Conservation (phyloP, 169 alveolate species). For the Babesia gibsoni region DNA sequence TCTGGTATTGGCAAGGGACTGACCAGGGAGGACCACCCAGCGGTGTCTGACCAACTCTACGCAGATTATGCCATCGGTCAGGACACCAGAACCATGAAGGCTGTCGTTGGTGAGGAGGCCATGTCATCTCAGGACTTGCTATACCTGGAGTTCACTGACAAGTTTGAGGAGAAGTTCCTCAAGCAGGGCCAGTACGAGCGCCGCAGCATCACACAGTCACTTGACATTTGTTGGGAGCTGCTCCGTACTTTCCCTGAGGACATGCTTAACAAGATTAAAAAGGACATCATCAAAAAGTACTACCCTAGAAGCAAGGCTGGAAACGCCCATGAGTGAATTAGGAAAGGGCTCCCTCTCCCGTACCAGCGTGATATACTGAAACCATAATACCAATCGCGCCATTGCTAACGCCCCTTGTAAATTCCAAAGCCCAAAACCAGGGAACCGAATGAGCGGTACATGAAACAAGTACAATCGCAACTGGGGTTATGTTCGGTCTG, state of each 20-base stretch:
- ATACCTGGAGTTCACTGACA: slow-evolving; percentile 97
- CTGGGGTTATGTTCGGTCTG: too few relatives aligned
- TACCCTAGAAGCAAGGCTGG: slow-evolving; percentile 65
- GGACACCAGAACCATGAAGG: slow-evolving; percentile 99
- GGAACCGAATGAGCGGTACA: too few relatives aligned
- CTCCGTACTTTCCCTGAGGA: slow-evolving; percentile 98
- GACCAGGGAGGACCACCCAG: slow-evolving; percentile 99
- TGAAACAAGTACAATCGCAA: too few relatives aligned
- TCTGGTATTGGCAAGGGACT: slow-evolving; percentile 98
- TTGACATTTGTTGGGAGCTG: slow-evolving; percentile 98
- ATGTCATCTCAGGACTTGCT: slow-evolving; percentile 95
- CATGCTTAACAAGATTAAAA: slow-evolving; percentile 94
- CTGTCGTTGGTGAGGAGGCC: slow-evolving; percentile 99
- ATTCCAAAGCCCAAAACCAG: too few relatives aligned
- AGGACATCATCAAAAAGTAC: slow-evolving; percentile 70
- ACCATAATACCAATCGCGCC: too few relatives aligned
- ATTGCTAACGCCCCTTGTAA: too few relatives aligned
- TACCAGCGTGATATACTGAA: too few relatives aligned
- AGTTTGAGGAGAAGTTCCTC: slow-evolving; percentile 95
- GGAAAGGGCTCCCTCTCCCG: too few relatives aligned
- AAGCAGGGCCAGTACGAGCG: slow-evolving; percentile 96
- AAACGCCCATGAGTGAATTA: neutral
- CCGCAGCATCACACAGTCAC: slow-evolving; percentile 94
- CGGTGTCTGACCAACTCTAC: slow-evolving; percentile 98
- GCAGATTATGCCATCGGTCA: slow-evolving; percentile 99